Evolutionary conservation across 139 green algal genomes (phyloP), one percentile per base, ranked within the genome.

Genomic region (Zygnema circumcarinatum): DNA sequence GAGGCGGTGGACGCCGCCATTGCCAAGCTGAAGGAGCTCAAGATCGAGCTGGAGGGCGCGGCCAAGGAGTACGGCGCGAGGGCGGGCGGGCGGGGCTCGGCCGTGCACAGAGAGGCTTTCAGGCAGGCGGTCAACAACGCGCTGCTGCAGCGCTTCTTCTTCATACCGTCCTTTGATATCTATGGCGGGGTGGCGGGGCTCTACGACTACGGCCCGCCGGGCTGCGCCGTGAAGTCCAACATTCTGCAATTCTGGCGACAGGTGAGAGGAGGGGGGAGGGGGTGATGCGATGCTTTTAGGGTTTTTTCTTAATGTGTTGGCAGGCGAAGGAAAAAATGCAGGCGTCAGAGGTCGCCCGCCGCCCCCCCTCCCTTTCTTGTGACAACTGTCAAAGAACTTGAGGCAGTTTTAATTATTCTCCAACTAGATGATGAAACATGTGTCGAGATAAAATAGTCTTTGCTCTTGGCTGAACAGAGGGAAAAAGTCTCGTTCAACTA

Each of bases 131-230:
- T 98, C 87, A 85, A 85, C 52, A 96, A 95, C 81, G 88, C 93
- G 0, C 89, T 99, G 83, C 95, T 98, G 89, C 92, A 95, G 0
- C 92, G 95, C 25, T 90, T 99, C 36, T 99, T 99, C 91, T 98
- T 96, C 93, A 96, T 98, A 62, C 97, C 97, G 7, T 96, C 94
- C 1, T 99, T 98, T 93, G 97, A 98, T 74, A 99, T 99, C 88
- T 99, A 99, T 90, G 96, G 96, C 86, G 90, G 92, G 21, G 96
- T 99, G 38, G 95, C 95, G 0, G 97, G 97, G 74, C 96, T 99
- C 76, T 99, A 98, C 91, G 97, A 99, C 94, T 99, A 98, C 89
- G 97, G 97, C 2, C 97, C 97, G 0, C 96, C 97, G 0, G 97
- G 97, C 67, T 98, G 96, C 91, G 95, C 96, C 42, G 94, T 99